phyloP scores from a whole-genome alignment of 345 rosid species.

The Citrus reticulata region DNA sequence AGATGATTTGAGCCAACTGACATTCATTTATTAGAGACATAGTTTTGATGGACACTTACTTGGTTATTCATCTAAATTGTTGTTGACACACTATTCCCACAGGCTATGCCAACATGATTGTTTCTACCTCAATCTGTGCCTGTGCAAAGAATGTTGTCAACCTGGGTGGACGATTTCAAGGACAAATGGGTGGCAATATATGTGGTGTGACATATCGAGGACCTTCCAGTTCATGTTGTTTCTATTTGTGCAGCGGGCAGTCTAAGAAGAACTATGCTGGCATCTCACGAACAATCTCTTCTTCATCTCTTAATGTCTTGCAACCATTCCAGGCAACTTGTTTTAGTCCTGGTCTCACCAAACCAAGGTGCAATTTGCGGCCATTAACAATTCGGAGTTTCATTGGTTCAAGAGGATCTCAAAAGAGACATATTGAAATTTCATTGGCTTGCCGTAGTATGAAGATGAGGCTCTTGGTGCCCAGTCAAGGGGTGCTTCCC shows the following conservation, averaged over 20 bases:
- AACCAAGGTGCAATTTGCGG: slow-evolving; percentile 24
- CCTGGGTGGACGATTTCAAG: slow-evolving; percentile 32
- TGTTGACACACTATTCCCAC: slow-evolving; percentile 17
- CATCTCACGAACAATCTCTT: slow-evolving; percentile 37
- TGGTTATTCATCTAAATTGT: not conserved
- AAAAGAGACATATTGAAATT: slow-evolving; percentile 42
- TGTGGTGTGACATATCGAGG: slow-evolving; percentile 28
- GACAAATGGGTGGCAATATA: slow-evolving; percentile 38
- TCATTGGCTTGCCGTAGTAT: slow-evolving; percentile 39
- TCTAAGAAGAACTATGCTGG: slow-evolving; percentile 28
- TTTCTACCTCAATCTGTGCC: slow-evolving; percentile 44
- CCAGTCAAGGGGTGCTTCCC: slow-evolving; percentile 33
- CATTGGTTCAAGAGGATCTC: slow-evolving; percentile 22
- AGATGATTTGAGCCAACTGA: not conserved
- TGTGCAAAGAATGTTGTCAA: slow-evolving; percentile 49
- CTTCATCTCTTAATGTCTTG: slow-evolving; percentile 22
- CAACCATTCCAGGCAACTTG: slow-evolving; percentile 23
- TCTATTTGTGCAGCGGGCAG: slow-evolving; percentile 26
- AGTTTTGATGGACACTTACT: not conserved
- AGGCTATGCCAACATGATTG: slow-evolving; percentile 53
- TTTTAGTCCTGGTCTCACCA: slow-evolving; percentile 26
- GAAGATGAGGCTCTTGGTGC: slow-evolving; percentile 39
- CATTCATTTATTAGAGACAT: not conserved
- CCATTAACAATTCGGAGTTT: slow-evolving; percentile 37
- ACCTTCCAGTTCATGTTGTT: slow-evolving; percentile 36